Percentiles rank a stretch among this genome's conserved stretches.
phyloP scores from a whole-genome alignment of 148 eudicot genomes.

The Arctostaphylos glauca region DNA sequence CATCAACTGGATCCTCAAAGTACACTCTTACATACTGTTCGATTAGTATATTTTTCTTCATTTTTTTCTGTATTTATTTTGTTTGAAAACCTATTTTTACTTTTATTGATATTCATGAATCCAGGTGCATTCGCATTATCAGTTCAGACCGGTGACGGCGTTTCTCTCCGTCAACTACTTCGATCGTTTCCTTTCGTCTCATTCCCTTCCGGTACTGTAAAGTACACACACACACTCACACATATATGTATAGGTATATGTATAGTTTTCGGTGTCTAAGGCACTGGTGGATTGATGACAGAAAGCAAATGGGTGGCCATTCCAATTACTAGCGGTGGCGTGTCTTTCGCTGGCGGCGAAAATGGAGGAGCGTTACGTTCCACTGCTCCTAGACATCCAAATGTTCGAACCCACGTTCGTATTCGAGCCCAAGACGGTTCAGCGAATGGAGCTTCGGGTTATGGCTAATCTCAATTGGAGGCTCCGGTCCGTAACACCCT shows the following conservation, averaged over 20 bases:
- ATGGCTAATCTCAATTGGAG: conserved; percentile 32
- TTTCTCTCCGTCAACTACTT: conserved; percentile 43
- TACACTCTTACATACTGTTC: background rate
- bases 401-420: conserved; percentile 20
- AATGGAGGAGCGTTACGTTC: conserved; percentile 35
- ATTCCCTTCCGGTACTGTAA: conserved; percentile 21
- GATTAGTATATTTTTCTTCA: background rate
- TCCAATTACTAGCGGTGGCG: conserved; percentile 34
- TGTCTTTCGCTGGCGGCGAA: conserved; percentile 41
- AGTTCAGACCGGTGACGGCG: conserved; percentile 35
- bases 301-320: conserved; percentile 34
- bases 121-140: conserved; percentile 32
- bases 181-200: conserved; percentile 31
- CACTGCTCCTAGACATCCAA: conserved; percentile 34
- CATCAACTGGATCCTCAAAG: conserved; percentile 36
- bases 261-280: no score
- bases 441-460: conserved; percentile 39
- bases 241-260: no score
- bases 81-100: background rate
- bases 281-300: background rate
- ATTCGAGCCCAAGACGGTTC: conserved; percentile 34
- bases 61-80: background rate
- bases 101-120: background rate
- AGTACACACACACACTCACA: no score
- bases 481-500: conserved; percentile 36